Evolutionary conservation across 305 asterid genomes (phyloP).

Genomic region (Fraxinus angustifolia): DNA sequence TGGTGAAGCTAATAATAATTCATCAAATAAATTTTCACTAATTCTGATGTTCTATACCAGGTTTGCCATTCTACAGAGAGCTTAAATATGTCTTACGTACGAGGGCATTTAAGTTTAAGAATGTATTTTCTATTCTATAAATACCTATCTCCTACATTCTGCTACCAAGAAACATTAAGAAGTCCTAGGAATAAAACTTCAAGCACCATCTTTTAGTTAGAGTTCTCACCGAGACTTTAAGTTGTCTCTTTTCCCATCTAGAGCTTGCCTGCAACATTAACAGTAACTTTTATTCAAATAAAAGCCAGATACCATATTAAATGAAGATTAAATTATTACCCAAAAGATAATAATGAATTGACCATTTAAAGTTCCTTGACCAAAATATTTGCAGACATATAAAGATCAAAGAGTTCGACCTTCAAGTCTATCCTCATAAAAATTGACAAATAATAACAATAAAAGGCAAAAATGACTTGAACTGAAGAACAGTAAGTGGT

Average conservation of each 20-base stretch:
- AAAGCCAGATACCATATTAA: conserved; percentile 4
- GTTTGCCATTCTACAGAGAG: neutral
- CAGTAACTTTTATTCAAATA: conserved; percentile 8
- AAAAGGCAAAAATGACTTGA: neutral
- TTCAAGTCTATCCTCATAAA: neutral
- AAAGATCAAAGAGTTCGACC: neutral
- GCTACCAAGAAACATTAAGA: neutral
- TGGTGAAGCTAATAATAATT: neutral
- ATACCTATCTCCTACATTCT: neutral
- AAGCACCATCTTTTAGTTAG: neutral
- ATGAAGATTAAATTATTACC: neutral
- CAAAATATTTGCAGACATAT: neutral
- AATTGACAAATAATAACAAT: neutral
- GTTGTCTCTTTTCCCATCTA: conserved; percentile 91
- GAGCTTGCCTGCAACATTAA: conserved; percentile 63
- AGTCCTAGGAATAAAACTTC: neutral
- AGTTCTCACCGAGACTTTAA: conserved; percentile 74
- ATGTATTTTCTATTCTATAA: neutral
- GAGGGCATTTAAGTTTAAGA: neutral
- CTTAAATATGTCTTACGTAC: neutral
- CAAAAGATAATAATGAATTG: neutral
- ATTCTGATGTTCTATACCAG: neutral
- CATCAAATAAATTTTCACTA: neutral
- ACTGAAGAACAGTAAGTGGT: neutral
- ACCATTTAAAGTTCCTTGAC: neutral